phyloP scores from a whole-genome alignment of 2,329 filamentous ascomycete species.

The Xylariales sp. region DNA sequence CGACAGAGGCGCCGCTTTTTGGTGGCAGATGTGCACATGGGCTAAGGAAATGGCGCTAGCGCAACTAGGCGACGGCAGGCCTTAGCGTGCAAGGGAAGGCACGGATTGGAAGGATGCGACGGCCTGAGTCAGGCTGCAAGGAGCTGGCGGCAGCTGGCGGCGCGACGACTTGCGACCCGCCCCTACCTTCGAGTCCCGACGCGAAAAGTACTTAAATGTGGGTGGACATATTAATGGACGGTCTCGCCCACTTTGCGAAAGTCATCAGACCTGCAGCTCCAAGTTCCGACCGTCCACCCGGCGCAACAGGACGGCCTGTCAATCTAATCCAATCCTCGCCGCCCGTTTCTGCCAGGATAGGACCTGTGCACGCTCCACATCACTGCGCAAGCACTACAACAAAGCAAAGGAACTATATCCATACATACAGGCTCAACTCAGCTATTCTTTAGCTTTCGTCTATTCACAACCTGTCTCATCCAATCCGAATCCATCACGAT shows the following conservation, averaged over 20 bases:
- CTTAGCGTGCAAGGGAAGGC: neutral
- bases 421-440: too few relatives aligned
- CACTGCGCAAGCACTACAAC: too few relatives aligned
- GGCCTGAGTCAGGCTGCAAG: neutral
- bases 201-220: conserved; percentile 12
- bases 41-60: conserved; percentile 4
- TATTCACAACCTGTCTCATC: too few relatives aligned
- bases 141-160: conserved; percentile 7
- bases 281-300: conserved; percentile 6
- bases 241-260: conserved; percentile 14
- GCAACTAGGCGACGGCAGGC: conserved; percentile 4
- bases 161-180: neutral
- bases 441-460: too few relatives aligned
- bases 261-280: conserved; percentile 13
- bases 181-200: conserved; percentile 4
- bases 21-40: conserved; percentile 6
- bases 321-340: conserved; percentile 1
- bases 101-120: neutral
- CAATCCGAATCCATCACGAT: too few relatives aligned
- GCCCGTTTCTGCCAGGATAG: neutral
- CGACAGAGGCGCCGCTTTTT: conserved; percentile 2
- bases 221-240: conserved; percentile 14
- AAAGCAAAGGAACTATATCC: too few relatives aligned
- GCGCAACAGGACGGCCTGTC: neutral
- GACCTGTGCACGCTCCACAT: neutral